Evolutionary conservation across 352 stramenopile species (phyloP), one percentile per base, ranked within the genome.

Genomic region (Sclerospora graminicola): DNA sequence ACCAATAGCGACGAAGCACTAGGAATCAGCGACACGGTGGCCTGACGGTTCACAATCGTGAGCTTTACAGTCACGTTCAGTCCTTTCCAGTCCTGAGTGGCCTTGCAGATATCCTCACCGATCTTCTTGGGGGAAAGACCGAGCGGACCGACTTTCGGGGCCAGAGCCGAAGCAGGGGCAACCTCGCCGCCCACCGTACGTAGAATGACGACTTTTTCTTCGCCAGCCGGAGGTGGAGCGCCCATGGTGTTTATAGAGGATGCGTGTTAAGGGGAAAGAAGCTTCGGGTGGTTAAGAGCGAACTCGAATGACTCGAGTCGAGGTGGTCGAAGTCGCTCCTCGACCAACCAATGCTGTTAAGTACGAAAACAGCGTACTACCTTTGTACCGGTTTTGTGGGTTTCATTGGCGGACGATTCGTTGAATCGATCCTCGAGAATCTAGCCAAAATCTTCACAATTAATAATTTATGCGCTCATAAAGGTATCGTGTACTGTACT

Each of bases 111-210:
- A 82, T 99, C 97, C 71, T 99, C 97, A 62, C 97, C 97, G 54
- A 99, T 95, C 78, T 99, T 99, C 89, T 99, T 99, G 54, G 97
- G 96, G 45, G 95, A 99, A n/a, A 99, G 82, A 95, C 97, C 97
- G 47, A 99, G 94, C 51, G 97, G 96, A 89, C 97, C 97, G 62
- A 99, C 95, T 86, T 99, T 99, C 59, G 97, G 97, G 44, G 97
- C 97, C 51, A 99, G 90, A 46, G 95, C 90, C 60, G 97, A 98
- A 69, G 97, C 95, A 61, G 96, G 88, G 71, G 89, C 96, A 73
- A 99, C 79, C 83, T 99, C 97, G 77, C 97, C 97, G 77, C 97
- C 97, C 53, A 98, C 93, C 75, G 95, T 98, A 63, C 96, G 93
- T 82, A 99, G 88, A 71, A 99, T 96, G 53, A 98, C 94, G 66